Evolutionary conservation across 2,329 filamentous ascomycete species (phyloP).

Genomic region (Endocalyx cinctus): DNA sequence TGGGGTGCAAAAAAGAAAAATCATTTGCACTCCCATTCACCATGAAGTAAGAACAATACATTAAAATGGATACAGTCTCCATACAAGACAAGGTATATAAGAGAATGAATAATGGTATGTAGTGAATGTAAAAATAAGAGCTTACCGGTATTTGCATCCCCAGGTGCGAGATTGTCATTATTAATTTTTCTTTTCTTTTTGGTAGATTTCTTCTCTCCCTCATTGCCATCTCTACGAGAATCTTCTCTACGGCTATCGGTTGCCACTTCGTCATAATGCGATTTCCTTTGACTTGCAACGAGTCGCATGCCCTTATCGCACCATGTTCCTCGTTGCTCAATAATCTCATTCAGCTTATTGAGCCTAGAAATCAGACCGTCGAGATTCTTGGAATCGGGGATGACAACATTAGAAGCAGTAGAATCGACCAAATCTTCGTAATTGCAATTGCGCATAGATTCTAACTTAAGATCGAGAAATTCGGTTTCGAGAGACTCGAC

Average conservation of each 20-base stretch:
- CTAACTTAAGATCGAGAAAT: slow-evolving; percentile 61
- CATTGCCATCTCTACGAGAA: slow-evolving; percentile 43
- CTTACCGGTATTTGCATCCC: slow-evolving; percentile 39
- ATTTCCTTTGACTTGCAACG: slow-evolving; percentile 61
- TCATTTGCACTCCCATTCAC: too few relatives aligned
- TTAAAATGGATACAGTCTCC: too few relatives aligned
- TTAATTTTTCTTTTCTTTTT: slow-evolving; percentile 80
- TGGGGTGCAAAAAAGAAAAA: too few relatives aligned
- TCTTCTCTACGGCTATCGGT: slow-evolving; percentile 45
- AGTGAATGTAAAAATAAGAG: too few relatives aligned
- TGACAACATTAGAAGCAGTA: slow-evolving; percentile 49
- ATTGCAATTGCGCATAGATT: slow-evolving; percentile 53
- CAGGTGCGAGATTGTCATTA: slow-evolving; percentile 51
- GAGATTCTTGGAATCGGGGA: slow-evolving; percentile 60
- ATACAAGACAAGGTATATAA: slow-evolving; percentile 1
- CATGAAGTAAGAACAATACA: too few relatives aligned
- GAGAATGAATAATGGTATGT: too few relatives aligned
- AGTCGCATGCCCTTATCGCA: slow-evolving; percentile 73
- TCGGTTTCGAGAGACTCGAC: slow-evolving; percentile 55
- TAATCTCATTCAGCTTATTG: slow-evolving; percentile 59
- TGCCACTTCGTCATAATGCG: slow-evolving; percentile 49
- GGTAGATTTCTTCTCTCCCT: slow-evolving; percentile 55
- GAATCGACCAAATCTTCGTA: slow-evolving; percentile 69
- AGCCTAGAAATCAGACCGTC: slow-evolving; percentile 61
- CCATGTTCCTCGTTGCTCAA: slow-evolving; percentile 61